Evolutionary conservation across 768 basidiomycete genomes (phyloP).

Genomic region (Pulveroboletus sp.): DNA sequence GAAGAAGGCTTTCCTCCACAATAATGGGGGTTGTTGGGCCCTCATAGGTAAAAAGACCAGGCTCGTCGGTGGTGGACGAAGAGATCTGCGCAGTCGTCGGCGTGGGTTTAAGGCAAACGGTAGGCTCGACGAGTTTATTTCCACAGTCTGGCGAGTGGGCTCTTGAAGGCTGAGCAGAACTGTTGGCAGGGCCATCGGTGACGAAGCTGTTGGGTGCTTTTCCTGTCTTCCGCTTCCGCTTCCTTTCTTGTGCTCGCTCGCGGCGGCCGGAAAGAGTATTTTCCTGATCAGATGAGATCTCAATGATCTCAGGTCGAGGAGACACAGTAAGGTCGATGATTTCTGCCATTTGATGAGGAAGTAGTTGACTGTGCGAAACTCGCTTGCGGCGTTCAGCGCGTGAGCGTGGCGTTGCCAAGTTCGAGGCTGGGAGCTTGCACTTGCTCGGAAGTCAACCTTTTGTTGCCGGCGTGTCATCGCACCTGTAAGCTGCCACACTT

Average conservation of each 20-base stretch:
- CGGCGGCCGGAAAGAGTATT: slow-evolving; percentile 1
- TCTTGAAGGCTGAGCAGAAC: slow-evolving; percentile 20
- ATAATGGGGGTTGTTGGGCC: slow-evolving; percentile 37
- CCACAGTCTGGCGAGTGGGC: slow-evolving; percentile 15
- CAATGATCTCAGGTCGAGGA: slow-evolving; percentile 28
- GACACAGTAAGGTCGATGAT: slow-evolving; percentile 34
- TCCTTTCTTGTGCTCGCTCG: slow-evolving; percentile 15
- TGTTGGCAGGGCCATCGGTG: slow-evolving; percentile 11
- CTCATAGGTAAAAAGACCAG: slow-evolving; percentile 50
- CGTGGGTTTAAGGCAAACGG: slow-evolving; percentile 37
- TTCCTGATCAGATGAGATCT: slow-evolving; percentile 28
- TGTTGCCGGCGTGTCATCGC: too few species aligned
- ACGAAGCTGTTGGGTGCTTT: slow-evolving; percentile 17
- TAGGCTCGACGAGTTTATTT: slow-evolving; percentile 1
- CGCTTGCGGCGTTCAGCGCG: too few species aligned
- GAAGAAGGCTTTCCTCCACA: slow-evolving; percentile 7
- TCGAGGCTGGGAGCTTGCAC: too few species aligned
- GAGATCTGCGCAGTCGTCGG: slow-evolving; percentile 31
- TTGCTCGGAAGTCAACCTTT: too few species aligned
- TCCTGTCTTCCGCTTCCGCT: slow-evolving; percentile 28
- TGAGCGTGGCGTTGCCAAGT: too few species aligned
- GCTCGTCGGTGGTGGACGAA: slow-evolving; percentile 14
- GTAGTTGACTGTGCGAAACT: slow-evolving; percentile 2
- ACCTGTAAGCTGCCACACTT: too few species aligned
- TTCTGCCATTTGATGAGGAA: slow-evolving; percentile 22